Percentiles rank a stretch among this genome's conserved stretches.
Evolutionary conservation across 179 eudicot species (phyloP).

Genomic region (Silene coronaria): DNA sequence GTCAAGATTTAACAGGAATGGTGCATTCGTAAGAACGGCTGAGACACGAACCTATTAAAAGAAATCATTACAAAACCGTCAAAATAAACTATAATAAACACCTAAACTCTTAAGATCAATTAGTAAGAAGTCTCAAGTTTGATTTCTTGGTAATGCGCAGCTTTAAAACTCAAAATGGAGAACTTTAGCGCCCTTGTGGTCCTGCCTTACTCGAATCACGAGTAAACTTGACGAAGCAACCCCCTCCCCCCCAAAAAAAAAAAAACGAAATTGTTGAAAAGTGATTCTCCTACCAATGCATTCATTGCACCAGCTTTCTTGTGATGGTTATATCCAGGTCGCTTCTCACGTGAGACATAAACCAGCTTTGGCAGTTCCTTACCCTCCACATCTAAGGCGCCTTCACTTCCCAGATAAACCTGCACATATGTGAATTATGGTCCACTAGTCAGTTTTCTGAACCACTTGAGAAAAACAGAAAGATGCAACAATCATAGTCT

Average conservation of each 20-base stretch:
- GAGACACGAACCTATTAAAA: conserved; percentile 65
- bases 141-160: no score
- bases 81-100: not conserved
- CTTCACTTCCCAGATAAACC: conserved; percentile 80
- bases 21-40: conserved; percentile 83
- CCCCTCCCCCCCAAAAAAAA: not conserved
- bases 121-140: no score
- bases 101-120: no score
- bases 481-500: not conserved
- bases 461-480: not conserved
- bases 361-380: conserved; percentile 73
- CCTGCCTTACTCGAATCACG: no score
- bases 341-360: conserved; percentile 85
- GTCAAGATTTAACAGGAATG: conserved; percentile 70
- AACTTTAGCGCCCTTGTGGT: no score
- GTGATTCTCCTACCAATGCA: conserved; percentile 44
- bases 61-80: conserved; percentile 2
- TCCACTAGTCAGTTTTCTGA: not conserved
- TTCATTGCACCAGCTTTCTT: conserved; percentile 94
- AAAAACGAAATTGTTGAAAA: not conserved
- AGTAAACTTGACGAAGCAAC: no score
- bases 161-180: no score
- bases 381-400: conserved; percentile 84
- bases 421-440: conserved; percentile 17
- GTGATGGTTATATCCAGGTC: conserved; percentile 82